phyloP scores from a whole-genome alignment of 768 basidiomycete genomes.

The Coprinopsis strossmayeri region DNA sequence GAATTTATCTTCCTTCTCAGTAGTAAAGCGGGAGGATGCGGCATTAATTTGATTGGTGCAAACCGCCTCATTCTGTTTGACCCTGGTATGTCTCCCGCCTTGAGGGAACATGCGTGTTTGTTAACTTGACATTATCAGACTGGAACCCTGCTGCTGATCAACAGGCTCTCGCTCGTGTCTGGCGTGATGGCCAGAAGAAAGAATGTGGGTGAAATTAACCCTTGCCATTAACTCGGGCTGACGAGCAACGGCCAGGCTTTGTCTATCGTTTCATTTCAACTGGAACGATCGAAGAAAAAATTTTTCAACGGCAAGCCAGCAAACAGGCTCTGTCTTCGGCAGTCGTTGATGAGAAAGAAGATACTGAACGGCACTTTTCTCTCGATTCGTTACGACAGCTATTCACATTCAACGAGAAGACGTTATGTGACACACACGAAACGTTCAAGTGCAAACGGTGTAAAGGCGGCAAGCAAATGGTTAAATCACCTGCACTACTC shows the following conservation, averaged over 20 bases:
- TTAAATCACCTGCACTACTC: constrained; percentile 79
- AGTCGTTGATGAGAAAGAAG: constrained; percentile 97
- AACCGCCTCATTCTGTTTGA: constrained; percentile 95
- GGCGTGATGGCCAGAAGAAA: constrained; percentile 99
- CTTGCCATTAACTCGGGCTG: background rate
- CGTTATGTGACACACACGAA: constrained; percentile 91
- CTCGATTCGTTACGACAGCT: constrained; percentile 82
- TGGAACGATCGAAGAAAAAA: constrained; percentile 98
- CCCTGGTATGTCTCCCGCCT: constrained; percentile 50
- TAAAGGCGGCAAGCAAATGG: constrained; percentile 74
- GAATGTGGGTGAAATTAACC: constrained; percentile 59
- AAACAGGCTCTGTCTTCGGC: constrained; percentile 96
- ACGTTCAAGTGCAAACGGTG: constrained; percentile 97
- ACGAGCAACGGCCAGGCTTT: constrained; percentile 57
- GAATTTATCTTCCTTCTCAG: constrained; percentile 94
- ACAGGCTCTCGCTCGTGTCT: constrained; percentile 95
- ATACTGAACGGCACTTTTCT: constrained; percentile 93
- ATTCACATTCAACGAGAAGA: constrained; percentile 85
- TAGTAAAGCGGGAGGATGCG: constrained; percentile 93
- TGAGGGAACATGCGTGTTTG: background rate
- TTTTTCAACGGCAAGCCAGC: constrained; percentile 94
- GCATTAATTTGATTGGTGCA: constrained; percentile 95
- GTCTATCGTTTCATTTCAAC: constrained; percentile 98
- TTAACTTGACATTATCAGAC: constrained; percentile 40
- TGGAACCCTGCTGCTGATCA: constrained; percentile 99